phyloP scores from a whole-genome alignment of 179 eudicot genomes.

The Camellia oleifera region DNA sequence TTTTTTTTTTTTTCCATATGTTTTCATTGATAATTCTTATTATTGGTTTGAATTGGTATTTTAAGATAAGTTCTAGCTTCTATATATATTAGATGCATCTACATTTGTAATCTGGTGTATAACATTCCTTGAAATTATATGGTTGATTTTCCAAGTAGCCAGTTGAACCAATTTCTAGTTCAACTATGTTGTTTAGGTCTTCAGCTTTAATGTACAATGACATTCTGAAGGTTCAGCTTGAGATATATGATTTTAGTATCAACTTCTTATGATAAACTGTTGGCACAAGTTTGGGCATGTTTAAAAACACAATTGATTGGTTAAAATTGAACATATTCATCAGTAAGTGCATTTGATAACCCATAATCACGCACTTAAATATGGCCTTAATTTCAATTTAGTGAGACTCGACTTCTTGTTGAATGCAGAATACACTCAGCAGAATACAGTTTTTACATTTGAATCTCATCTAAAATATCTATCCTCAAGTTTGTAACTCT shows the following conservation, averaged over 20 bases:
- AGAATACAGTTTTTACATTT: background rate
- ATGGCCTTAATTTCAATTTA: background rate
- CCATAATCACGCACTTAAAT: background rate
- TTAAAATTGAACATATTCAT: background rate
- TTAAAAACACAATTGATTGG: background rate
- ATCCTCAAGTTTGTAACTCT: background rate
- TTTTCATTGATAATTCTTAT: conserved; percentile 1
- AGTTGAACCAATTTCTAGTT: conserved; percentile 3
- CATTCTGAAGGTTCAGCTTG: background rate
- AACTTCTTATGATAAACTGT: background rate
- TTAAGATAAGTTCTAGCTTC: too few species aligned
- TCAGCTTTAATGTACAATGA: background rate
- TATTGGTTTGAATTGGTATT: background rate
- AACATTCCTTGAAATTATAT: background rate
- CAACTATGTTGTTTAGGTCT: background rate
- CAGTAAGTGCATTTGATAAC: background rate
- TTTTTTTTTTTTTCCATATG: too few species aligned
- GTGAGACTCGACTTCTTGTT: background rate
- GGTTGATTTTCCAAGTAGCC: background rate
- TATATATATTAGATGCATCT: conserved; percentile 5
- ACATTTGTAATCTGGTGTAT: background rate
- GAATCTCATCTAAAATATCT: background rate
- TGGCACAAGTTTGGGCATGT: background rate
- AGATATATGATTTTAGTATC: background rate
- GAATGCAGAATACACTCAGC: background rate